A percentile compares a stretch with the other conserved stretches of the same genome.
Conservation (phyloP, 192 early-diverging fungal species). For the Spizellomyces punctatus region DNA sequence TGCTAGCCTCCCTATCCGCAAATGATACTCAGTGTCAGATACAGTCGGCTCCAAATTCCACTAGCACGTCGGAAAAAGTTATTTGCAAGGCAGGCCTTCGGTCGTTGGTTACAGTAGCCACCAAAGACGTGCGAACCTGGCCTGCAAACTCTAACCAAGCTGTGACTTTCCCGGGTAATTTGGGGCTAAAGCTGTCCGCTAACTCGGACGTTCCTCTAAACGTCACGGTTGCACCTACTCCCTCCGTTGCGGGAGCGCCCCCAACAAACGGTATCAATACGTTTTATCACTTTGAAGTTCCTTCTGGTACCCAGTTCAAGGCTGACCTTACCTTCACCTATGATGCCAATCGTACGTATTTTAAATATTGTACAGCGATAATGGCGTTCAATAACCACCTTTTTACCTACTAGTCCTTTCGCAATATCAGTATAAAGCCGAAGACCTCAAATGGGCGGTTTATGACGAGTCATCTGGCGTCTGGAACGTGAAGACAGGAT, state of each 20-base stretch:
- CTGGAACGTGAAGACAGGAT: background rate
- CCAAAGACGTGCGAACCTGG: background rate
- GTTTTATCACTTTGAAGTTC: conserved; percentile 2
- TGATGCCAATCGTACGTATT: background rate
- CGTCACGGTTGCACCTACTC: conserved; percentile 1
- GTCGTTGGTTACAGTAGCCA: too few species aligned
- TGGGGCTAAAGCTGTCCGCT: background rate
- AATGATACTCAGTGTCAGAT: background rate
- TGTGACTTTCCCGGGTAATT: background rate
- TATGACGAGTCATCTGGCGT: background rate
- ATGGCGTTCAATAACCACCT: too few species aligned
- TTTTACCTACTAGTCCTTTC: background rate
- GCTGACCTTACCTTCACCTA: background rate
- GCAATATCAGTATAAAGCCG: conserved; percentile 1
- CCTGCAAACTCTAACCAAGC: background rate
- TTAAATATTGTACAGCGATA: too few species aligned
- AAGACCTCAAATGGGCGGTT: background rate
- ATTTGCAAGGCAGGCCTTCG: background rate
- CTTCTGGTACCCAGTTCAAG: background rate
- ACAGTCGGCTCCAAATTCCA: background rate
- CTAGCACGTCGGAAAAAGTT: background rate
- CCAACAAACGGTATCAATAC: conserved; percentile 1
- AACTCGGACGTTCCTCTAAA: background rate
- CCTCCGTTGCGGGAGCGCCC: background rate
- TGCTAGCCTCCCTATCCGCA: background rate